phyloP scores from a whole-genome alignment of 768 basidiomycete species.

The Sporobolomyces phaffii region DNA sequence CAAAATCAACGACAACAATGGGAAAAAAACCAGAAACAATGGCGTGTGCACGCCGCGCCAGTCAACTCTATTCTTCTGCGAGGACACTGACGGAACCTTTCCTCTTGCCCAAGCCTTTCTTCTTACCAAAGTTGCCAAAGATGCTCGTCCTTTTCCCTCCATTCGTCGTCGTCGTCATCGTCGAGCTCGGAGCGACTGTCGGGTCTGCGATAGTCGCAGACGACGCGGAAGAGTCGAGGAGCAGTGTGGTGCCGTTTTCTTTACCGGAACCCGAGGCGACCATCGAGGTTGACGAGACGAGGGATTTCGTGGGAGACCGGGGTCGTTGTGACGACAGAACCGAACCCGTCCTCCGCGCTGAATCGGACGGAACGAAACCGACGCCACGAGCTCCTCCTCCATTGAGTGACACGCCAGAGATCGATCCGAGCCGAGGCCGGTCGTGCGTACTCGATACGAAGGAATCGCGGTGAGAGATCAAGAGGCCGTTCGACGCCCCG shows the following conservation, averaged over 20 bases:
- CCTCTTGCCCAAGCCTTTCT: constrained; percentile 7
- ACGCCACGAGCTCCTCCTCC: background rate
- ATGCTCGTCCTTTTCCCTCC: background rate
- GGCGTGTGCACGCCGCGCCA: no score
- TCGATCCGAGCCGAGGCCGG: constrained; percentile 4
- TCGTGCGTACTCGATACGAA: background rate
- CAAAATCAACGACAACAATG: no score
- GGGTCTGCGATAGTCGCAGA: no score
- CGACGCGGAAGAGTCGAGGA: no score
- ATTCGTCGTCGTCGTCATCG: no score
- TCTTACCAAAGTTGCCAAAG: constrained; percentile 1
- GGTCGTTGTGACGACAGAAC: no score
- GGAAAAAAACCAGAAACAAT: no score
- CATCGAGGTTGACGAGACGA: background rate
- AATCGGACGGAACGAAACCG: background rate
- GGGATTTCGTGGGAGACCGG: background rate
- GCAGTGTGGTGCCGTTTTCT: no score
- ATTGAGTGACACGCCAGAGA: constrained; percentile 1
- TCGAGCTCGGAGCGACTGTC: no score
- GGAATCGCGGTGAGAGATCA: background rate
- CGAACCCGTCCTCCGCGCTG: no score
- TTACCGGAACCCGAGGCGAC: background rate
- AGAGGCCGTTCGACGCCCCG: background rate
- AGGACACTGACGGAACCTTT: background rate
- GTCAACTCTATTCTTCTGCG: no score